phyloP scores from a whole-genome alignment of 441 rosid species.

The Brassica balearica region DNA sequence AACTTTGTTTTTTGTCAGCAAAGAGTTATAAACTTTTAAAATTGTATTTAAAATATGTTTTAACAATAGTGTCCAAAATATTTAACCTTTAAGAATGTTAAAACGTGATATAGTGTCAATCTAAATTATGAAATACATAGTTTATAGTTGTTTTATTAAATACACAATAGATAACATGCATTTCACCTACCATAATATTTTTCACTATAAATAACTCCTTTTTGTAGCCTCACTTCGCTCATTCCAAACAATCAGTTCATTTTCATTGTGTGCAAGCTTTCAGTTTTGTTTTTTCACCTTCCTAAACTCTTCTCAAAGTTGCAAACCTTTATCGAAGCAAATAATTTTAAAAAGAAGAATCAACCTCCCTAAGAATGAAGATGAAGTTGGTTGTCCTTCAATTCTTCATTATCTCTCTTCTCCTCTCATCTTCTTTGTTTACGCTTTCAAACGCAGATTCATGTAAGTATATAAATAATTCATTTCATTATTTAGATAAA shows the following conservation, averaged over 20 bases:
- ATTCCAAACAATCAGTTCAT: conserved; percentile 38
- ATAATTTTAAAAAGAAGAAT: not conserved
- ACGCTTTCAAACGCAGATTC: conserved; percentile 27
- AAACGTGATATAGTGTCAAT: no score
- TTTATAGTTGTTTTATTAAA: no score
- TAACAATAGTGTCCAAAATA: no score
- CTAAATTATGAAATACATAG: no score
- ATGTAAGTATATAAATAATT: conserved; percentile 29
- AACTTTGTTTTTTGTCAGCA: no score
- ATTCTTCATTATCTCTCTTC: conserved; percentile 23
- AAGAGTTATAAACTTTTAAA: no score
- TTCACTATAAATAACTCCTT: conserved; percentile 26
- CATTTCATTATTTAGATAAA: not conserved
- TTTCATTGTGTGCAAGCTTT: conserved; percentile 28
- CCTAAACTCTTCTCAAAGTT: conserved; percentile 6
- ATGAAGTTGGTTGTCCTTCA: conserved; percentile 29
- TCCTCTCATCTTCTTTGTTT: conserved; percentile 37
- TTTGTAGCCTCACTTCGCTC: conserved; percentile 34
- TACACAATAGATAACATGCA: no score
- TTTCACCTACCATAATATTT: conserved; percentile 19
- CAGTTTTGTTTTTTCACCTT: not conserved
- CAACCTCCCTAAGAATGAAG: conserved; percentile 5
- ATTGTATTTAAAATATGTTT: no score
- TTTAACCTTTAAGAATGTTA: no score
- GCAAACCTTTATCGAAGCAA: conserved; percentile 12